Evolutionary conservation across 2,329 filamentous ascomycete genomes (phyloP).

Genomic region (Clarireedia homoeocarpa): DNA sequence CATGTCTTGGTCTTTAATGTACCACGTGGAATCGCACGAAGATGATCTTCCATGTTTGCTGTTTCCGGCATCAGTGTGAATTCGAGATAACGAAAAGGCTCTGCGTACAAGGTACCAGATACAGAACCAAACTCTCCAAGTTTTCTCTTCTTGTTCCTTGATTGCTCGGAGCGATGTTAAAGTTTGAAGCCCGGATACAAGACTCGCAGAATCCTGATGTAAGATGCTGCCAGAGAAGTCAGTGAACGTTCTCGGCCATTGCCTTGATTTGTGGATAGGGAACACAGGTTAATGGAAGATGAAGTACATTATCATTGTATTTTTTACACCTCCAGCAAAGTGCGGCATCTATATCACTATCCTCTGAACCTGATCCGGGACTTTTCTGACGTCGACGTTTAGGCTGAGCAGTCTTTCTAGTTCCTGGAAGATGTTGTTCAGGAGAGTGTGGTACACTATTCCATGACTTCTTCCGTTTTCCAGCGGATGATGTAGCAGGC

Average conservation of each 20-base stretch:
- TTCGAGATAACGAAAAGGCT: not conserved
- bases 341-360: not conserved
- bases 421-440: not conserved
- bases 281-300: not conserved
- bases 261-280: not conserved
- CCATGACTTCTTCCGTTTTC: slow-evolving; percentile 4
- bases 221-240: not conserved
- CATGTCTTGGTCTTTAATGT: slow-evolving; percentile 10
- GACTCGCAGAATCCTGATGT: slow-evolving; percentile 12
- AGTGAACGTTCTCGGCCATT: not conserved
- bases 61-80: not conserved
- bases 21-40: slow-evolving; percentile 5
- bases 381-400: slow-evolving; percentile 1
- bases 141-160: slow-evolving; percentile 12
- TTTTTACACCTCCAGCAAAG: slow-evolving; percentile 7
- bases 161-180: slow-evolving; percentile 12
- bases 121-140: slow-evolving; percentile 15
- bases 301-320: slow-evolving; percentile 1
- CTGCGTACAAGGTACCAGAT: slow-evolving; percentile 11
- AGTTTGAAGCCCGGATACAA: slow-evolving; percentile 12
- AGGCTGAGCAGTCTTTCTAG: slow-evolving; percentile 2
- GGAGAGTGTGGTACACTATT: not conserved
- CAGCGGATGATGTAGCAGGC: not conserved
- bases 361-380: not conserved
- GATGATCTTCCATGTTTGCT: slow-evolving; percentile 14